phyloP scores from a whole-genome alignment of 306 rosid species.

The Hylodesmum podocarpum region DNA sequence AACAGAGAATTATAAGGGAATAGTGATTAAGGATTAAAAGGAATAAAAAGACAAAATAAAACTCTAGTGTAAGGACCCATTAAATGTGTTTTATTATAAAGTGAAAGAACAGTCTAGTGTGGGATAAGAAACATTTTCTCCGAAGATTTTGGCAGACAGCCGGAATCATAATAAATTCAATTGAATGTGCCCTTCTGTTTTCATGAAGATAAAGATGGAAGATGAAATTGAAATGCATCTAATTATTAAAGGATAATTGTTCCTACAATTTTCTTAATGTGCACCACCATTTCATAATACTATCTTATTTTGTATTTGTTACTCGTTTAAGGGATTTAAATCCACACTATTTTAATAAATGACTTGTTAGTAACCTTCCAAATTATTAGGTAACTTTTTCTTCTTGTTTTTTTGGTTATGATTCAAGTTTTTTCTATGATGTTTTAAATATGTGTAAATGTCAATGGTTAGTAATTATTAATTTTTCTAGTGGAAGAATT shows the following conservation, averaged over 20 bases:
- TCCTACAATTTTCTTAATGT: not conserved
- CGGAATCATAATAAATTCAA: conserved; percentile 42
- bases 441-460: too few relatives aligned
- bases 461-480: too few relatives aligned
- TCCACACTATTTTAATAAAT: too few relatives aligned
- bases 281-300: too few relatives aligned
- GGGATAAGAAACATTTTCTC: conserved; percentile 26
- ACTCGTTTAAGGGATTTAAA: too few relatives aligned
- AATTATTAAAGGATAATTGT: not conserved
- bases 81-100: not conserved
- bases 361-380: too few relatives aligned
- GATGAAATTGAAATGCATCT: not conserved
- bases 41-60: not conserved
- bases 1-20: not conserved
- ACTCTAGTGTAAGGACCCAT: not conserved
- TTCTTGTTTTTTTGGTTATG: too few relatives aligned
- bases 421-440: not conserved
- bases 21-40: not conserved
- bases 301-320: too few relatives aligned
- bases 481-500: too few relatives aligned
- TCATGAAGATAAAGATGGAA: not conserved
- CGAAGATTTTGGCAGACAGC: conserved; percentile 40
- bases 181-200: conserved; percentile 6
- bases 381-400: not conserved
- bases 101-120: conserved; percentile 7